These are phyloP conservation scores for Coccomyxa subellipsoidea DNA, from an alignment of 163 green algal genomes.

Conservation along the genomic window DNA sequence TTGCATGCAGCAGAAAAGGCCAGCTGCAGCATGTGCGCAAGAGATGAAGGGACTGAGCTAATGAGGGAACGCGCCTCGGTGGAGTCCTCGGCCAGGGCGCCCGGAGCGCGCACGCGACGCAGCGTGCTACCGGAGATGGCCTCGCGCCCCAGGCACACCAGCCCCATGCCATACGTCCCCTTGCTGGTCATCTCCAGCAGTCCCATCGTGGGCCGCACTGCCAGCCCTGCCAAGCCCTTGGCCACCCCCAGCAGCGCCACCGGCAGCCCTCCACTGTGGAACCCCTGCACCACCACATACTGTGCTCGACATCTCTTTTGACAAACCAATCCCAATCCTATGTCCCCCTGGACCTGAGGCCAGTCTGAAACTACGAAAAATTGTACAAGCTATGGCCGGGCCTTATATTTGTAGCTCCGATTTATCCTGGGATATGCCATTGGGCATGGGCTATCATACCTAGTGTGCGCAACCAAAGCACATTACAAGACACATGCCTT, in stretches of 20 bases:
- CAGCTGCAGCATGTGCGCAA: not conserved
- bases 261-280: constrained; percentile 27
- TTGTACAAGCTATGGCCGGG: too few relatives aligned
- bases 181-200: constrained; percentile 59
- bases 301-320: not conserved
- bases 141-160: constrained; percentile 68
- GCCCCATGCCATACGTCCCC: constrained; percentile 55
- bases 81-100: constrained; percentile 34
- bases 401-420: too few relatives aligned
- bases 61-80: not conserved
- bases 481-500: too few relatives aligned
- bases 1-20: too few relatives aligned
- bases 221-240: constrained; percentile 67
- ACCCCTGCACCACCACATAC: constrained; percentile 32
- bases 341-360: not conserved
- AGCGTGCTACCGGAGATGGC: constrained; percentile 70
- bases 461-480: too few relatives aligned
- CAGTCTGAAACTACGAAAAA: too few relatives aligned
- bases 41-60: not conserved
- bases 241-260: constrained; percentile 51
- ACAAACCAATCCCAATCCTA: not conserved
- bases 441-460: too few relatives aligned
- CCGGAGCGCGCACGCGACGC: constrained; percentile 64
- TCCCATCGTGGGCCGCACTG: constrained; percentile 58
- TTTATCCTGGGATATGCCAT: too few relatives aligned